Evolutionary conservation across 108 stramenopile species (phyloP).

Genomic region (Conticribra weissflogii): DNA sequence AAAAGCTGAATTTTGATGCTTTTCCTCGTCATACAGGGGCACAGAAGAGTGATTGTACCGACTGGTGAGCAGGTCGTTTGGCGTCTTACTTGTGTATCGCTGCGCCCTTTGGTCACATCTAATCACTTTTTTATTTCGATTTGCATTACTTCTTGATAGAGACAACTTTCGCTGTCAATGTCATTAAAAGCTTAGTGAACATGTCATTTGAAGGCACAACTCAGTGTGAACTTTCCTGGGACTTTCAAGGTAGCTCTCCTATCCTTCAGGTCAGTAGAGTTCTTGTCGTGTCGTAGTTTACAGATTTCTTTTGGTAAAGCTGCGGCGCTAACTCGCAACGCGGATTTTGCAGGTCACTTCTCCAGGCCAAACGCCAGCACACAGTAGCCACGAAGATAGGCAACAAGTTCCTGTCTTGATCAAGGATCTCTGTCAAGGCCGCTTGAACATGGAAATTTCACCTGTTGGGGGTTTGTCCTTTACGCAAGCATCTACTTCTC

Average conservation of each 20-base stretch:
- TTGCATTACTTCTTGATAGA: no score
- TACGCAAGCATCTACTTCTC: conserved; percentile 76
- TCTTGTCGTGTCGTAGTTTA: no score
- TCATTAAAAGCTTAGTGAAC: conserved; percentile 77
- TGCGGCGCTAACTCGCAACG: no score
- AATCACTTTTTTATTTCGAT: no score
- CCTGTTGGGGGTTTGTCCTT: conserved; percentile 86
- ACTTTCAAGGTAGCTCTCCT: conserved; percentile 85
- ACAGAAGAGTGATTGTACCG: conserved; percentile 82
- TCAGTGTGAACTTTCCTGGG: conserved; percentile 84
- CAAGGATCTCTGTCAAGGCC: conserved; percentile 80
- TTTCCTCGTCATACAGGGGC: conserved; percentile 46
- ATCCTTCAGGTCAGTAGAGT: no score
- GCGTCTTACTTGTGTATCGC: no score
- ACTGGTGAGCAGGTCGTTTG: no score
- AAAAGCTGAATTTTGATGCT: background rate
- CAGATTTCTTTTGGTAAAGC: no score
- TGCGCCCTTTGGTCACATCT: no score
- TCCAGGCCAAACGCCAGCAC: conserved; percentile 69
- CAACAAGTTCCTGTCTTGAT: conserved; percentile 78
- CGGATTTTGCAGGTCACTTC: no score
- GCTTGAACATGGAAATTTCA: conserved; percentile 80
- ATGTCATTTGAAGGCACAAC: conserved; percentile 86
- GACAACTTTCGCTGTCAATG: conserved; percentile 66
- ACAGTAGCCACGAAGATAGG: conserved; percentile 76